Conservation (phyloP, 225 moss, liverwort and hornwort genomes). For the Straminergon stramineum region DNA sequence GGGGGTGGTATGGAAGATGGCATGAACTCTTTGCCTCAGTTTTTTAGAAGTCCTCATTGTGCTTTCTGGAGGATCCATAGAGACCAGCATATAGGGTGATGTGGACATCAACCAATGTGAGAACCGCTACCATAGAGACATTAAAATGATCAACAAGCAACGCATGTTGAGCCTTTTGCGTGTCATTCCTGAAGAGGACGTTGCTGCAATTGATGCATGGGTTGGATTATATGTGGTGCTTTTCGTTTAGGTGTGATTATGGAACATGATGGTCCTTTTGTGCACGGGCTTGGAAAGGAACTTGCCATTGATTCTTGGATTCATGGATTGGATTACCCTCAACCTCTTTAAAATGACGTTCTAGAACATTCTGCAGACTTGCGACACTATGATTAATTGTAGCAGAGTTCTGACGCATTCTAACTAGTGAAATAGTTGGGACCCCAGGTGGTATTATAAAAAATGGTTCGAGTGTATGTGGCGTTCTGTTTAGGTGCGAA, state of each 20-base stretch:
- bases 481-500: constrained; percentile 16
- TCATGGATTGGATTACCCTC: neutral
- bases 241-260: neutral
- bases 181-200: neutral
- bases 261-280: neutral
- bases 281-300: neutral
- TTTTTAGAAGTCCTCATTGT: neutral
- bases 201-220: neutral
- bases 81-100: neutral
- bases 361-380: neutral
- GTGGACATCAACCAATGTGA: neutral
- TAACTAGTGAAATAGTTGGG: neutral
- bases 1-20: neutral
- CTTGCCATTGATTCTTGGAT: neutral
- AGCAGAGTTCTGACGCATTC: neutral
- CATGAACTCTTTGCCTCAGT: neutral
- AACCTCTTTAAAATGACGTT: neutral
- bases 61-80: neutral
- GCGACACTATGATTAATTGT: neutral
- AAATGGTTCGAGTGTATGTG: neutral
- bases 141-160: neutral
- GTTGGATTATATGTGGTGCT: neutral
- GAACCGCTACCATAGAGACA: neutral
- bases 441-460: neutral
- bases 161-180: neutral